phyloP scores from a whole-genome alignment of 1,284 basidiomycete genomes.

The Wolfiporia cocos region DNA sequence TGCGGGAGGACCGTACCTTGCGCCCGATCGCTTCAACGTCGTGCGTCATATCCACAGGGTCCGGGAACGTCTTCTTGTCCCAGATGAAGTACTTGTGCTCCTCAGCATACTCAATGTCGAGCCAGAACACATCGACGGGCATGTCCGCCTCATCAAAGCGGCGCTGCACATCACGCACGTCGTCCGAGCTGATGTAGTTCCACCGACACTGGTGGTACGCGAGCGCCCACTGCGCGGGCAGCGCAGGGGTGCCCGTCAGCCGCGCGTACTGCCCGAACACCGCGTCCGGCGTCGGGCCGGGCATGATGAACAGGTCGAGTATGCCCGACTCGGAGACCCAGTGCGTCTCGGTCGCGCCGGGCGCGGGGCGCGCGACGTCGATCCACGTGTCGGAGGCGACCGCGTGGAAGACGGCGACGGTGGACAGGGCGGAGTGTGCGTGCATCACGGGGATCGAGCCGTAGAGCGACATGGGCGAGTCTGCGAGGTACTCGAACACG shows the following conservation, averaged over 20 bases:
- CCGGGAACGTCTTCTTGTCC: slow-evolving; percentile 89
- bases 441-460: slow-evolving; percentile 92
- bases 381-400: slow-evolving; percentile 95
- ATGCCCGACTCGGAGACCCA: slow-evolving; percentile 98
- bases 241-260: slow-evolving; percentile 80
- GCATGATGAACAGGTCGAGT: slow-evolving; percentile 90
- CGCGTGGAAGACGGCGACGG: slow-evolving; percentile 90
- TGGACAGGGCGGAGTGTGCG: slow-evolving; percentile 80
- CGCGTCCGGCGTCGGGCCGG: slow-evolving; percentile 78
- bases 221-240: slow-evolving; percentile 89
- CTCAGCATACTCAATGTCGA: slow-evolving; percentile 95
- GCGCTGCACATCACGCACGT: slow-evolving; percentile 83
- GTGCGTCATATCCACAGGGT: slow-evolving; percentile 90
- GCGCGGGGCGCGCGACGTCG: slow-evolving; percentile 69
- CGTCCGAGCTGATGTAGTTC: slow-evolving; percentile 94
- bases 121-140: slow-evolving; percentile 96
- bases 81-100: slow-evolving; percentile 98
- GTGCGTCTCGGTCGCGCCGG: slow-evolving; percentile 77
- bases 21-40: slow-evolving; percentile 82
- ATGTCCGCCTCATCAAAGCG: slow-evolving; percentile 92
- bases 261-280: slow-evolving; percentile 84
- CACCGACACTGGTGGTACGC: slow-evolving; percentile 98
- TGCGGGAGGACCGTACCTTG: slow-evolving; percentile 50
- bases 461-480: slow-evolving; percentile 89
- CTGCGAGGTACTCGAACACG: slow-evolving; percentile 94